phyloP scores from a whole-genome alignment of 805 yeast species.

The Metschnikowia santaceciliae region DNA sequence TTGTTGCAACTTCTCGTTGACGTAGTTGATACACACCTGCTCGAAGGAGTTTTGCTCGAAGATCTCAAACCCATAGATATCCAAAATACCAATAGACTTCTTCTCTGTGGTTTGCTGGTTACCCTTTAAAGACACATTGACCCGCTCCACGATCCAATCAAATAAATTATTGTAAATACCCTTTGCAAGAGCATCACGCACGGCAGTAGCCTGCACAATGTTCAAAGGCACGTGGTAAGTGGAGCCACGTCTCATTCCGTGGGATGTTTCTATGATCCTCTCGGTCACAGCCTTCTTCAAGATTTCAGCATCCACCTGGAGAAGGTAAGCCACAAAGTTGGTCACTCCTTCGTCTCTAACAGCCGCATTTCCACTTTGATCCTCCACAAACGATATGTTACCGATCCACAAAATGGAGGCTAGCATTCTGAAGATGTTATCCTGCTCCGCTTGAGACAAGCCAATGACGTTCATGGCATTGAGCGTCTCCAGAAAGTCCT shows the following conservation, averaged over 20 bases:
- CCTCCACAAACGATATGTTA: conserved; percentile 79
- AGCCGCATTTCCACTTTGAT: conserved; percentile 80
- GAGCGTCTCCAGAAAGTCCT: conserved; percentile 76
- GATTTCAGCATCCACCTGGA: conserved; percentile 70
- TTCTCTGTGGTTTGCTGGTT: conserved; percentile 29
- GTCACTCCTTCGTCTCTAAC: conserved; percentile 88
- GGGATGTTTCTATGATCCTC: conserved; percentile 84
- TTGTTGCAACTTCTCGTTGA: conserved; percentile 93
- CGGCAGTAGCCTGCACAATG: conserved; percentile 89
- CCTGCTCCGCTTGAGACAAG: conserved; percentile 76
- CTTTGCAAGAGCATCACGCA: conserved; percentile 91
- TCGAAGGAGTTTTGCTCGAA: conserved; percentile 94
- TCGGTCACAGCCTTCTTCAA: conserved; percentile 68
- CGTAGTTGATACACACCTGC: conserved; percentile 92
- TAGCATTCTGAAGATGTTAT: conserved; percentile 78
- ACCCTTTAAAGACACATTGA: conserved; percentile 67
- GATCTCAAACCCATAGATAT: conserved; percentile 95
- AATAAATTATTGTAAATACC: conserved; percentile 89
- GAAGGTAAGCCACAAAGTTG: conserved; percentile 85
- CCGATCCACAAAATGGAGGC: conserved; percentile 94
- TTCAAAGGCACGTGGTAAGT: conserved; percentile 93
- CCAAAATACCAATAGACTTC: conserved; percentile 87
- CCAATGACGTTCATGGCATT: conserved; percentile 90
- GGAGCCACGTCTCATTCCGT: conserved; percentile 87
- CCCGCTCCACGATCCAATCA: conserved; percentile 95